These are phyloP conservation scores for Penicillium palitans DNA, from an alignment of 2,329 filamentous ascomycete species.

Conservation along the genomic window DNA sequence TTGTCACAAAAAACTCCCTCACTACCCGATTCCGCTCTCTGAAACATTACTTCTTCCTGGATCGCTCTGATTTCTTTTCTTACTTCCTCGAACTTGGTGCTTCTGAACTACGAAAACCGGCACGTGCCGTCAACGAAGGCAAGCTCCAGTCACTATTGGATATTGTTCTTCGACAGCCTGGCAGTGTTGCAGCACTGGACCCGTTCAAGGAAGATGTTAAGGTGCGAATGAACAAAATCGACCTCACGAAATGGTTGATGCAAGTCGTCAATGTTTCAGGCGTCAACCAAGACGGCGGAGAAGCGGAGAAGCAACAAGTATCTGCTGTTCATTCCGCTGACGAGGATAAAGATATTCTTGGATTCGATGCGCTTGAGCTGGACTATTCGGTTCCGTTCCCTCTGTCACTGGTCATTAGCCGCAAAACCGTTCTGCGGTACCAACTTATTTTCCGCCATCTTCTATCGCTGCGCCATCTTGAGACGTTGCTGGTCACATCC, in stretches of 20 bases:
- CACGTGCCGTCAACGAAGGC: conserved; percentile 82
- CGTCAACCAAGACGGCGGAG: conserved; percentile 76
- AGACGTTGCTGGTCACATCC: conserved; percentile 78
- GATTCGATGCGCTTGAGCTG: conserved; percentile 89
- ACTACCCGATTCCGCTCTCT: conserved; percentile 83
- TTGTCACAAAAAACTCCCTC: conserved; percentile 88
- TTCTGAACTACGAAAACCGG: conserved; percentile 86
- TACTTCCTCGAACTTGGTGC: conserved; percentile 92
- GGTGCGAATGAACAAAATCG: conserved; percentile 93
- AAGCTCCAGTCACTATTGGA: conserved; percentile 97
- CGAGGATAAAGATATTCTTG: conserved; percentile 80
- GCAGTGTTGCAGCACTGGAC: conserved; percentile 88
- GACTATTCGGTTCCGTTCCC: conserved; percentile 95
- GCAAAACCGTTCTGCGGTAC: conserved; percentile 95
- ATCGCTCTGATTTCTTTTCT: conserved; percentile 95
- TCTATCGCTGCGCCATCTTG: conserved; percentile 82
- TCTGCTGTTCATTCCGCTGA: conserved; percentile 61
- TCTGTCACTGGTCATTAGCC: conserved; percentile 88
- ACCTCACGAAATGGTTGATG: conserved; percentile 90
- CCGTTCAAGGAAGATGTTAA: conserved; percentile 99
- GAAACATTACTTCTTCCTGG: conserved; percentile 99
- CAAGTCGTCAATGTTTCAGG: conserved; percentile 95
- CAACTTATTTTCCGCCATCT: conserved; percentile 95
- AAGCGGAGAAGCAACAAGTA: conserved; percentile 70
- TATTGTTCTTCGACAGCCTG: conserved; percentile 91